A percentile compares a stretch with the other conserved stretches of the same genome.
Conservation (phyloP, 768 basidiomycete genomes). For the Sarcomyxa edulis region DNA sequence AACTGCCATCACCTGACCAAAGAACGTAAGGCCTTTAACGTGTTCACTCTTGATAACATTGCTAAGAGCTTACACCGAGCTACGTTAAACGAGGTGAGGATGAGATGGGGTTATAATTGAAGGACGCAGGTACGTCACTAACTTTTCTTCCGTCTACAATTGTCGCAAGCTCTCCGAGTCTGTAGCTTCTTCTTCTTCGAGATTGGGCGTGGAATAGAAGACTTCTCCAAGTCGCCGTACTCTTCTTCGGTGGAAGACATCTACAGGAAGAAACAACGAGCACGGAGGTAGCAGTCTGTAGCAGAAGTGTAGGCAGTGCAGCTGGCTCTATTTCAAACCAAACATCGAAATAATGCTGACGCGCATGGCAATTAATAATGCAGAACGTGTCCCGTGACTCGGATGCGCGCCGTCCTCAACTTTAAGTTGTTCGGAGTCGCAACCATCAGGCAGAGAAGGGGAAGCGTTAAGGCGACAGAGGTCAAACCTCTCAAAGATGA, state of each 20-base stretch:
- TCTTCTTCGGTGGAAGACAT: constrained; percentile 11
- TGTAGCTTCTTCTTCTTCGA: constrained; percentile 42
- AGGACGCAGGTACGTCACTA: constrained; percentile 12
- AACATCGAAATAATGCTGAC: too few species aligned
- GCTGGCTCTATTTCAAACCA: too few species aligned
- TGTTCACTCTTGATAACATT: constrained; percentile 26
- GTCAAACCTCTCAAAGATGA: too few species aligned
- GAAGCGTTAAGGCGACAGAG: too few species aligned
- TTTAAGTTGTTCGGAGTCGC: too few species aligned
- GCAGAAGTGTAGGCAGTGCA: too few species aligned
- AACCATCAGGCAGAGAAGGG: too few species aligned
- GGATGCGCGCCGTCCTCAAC: too few species aligned
- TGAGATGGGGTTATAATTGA: neutral
- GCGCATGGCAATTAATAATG: too few species aligned
- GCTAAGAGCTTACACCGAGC: constrained; percentile 26
- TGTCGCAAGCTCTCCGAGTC: constrained; percentile 69
- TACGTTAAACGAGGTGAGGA: constrained; percentile 9
- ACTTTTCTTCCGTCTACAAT: constrained; percentile 74
- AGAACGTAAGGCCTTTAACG: constrained; percentile 23
- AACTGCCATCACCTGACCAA: constrained; percentile 58
- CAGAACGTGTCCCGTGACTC: too few species aligned
- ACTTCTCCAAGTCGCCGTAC: neutral
- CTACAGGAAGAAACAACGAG: too few species aligned
- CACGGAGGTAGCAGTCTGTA: too few species aligned
- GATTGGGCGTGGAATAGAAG: neutral